Evolutionary conservation across 2,329 filamentous ascomycete genomes (phyloP), one percentile per base, ranked within the genome.

Genomic region (Colletotrichum destructivum): DNA sequence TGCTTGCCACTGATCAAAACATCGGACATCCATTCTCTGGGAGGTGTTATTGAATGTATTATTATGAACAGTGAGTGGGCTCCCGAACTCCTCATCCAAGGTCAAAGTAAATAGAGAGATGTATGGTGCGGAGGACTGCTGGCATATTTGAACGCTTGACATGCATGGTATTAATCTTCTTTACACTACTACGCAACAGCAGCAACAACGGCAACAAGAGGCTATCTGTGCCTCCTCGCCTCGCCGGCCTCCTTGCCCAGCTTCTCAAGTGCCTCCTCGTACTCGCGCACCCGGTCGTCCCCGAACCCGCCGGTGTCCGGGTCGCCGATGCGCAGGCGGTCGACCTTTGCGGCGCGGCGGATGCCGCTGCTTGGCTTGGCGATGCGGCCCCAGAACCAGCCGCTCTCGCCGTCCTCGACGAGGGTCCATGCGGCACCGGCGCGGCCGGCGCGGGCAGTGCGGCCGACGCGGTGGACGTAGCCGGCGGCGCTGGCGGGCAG

Each of bases 331-430:
- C 84, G 81, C 4, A 86, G 80, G 70, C 88, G 82, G 73, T 85
- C 85, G 26, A 90, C 85, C 75, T 82, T 84, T 35, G 78, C 79
- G 1, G 77, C 78, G 59, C 86, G 82, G 66, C 82, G 81, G 16
- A 89, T 79, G 9, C 89, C 84, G 69, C 83, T 80, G 5, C 91
- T 85, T 16, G 68, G 56, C 69, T 86, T 87, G 31, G 90, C 93
- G 73, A 98, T 92, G 76, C 93, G 93, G 71, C 93, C 92, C 89
- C 94, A 95, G 82, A 98, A 99, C 95, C 96, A 98, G 55, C 93
- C 89, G 26, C 92, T 95, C 82, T 99, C 95, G 3, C 89, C 88
- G 76, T 95, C 92, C 4, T 91, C 92, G 60, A 97, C 91, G 15
- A 99, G 83, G 0, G 95, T 98, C 94, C 95, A 98, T 0, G 96